These are phyloP conservation scores for Schoenoplectus triqueter DNA, from an alignment of 202 grass and related monocot genomes.

Conservation along the genomic window DNA sequence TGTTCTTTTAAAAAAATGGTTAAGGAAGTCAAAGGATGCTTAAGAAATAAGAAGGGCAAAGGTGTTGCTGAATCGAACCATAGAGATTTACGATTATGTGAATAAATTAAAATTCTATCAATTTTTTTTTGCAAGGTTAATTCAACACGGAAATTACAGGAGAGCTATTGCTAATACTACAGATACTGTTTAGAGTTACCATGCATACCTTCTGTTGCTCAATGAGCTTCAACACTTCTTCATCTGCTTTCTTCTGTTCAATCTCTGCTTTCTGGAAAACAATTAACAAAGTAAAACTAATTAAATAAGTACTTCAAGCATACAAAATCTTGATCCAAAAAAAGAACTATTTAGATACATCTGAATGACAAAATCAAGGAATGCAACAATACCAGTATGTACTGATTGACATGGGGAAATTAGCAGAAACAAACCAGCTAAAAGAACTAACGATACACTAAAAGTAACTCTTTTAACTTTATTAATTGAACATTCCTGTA, in stretches of 20 bases:
- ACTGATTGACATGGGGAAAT: neutral
- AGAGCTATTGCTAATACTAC: too few species aligned
- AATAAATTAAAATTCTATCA: too few species aligned
- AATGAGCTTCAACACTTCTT: conserved; percentile 51
- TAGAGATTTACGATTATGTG: too few species aligned
- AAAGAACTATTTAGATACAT: neutral
- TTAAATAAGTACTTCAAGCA: neutral
- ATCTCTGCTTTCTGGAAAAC: conserved; percentile 31
- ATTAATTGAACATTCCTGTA: too few species aligned
- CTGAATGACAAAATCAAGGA: neutral
- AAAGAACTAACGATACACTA: neutral
- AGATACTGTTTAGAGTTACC: neutral
- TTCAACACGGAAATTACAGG: too few species aligned
- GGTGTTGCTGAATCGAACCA: too few species aligned
- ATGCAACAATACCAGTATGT: neutral
- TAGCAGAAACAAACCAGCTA: neutral
- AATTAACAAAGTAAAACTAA: neutral
- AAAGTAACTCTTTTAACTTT: neutral
- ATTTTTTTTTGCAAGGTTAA: too few species aligned
- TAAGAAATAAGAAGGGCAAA: too few species aligned
- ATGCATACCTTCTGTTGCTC: conserved; percentile 51
- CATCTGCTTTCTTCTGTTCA: conserved; percentile 58
- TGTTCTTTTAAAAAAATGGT: too few species aligned
- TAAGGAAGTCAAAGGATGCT: too few species aligned
- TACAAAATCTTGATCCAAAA: neutral